These are phyloP conservation scores for Fabrea salina DNA, from an alignment of 169 alveolate species.

Conservation along the genomic window DNA sequence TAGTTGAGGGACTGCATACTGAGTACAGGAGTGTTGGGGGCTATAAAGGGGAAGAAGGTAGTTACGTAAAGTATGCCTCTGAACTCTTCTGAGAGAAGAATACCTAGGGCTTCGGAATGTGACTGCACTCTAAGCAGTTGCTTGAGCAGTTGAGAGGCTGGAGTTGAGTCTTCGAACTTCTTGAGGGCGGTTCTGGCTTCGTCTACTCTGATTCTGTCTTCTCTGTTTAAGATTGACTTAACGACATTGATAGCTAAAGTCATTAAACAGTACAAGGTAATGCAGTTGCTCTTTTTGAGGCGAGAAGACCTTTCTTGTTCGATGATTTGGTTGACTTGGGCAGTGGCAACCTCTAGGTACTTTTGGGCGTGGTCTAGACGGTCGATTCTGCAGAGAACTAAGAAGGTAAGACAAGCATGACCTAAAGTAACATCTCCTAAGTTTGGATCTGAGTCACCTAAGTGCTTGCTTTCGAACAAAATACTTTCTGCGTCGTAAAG, in stretches of 20 bases:
- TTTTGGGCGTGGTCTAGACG: neutral
- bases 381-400: neutral
- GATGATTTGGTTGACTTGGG: neutral
- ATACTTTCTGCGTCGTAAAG: constrained; percentile 30
- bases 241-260: neutral
- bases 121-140: neutral
- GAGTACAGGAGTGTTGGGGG: constrained; percentile 1
- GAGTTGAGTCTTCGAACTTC: neutral
- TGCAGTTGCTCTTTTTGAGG: neutral
- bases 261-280: neutral
- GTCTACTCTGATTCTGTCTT: neutral
- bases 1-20: neutral
- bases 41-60: constrained; percentile 24
- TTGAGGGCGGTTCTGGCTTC: neutral
- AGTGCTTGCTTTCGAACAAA: neutral
- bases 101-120: neutral
- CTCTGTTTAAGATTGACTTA: neutral
- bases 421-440: neutral
- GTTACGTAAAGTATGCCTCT: neutral
- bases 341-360: neutral
- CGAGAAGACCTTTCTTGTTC: neutral
- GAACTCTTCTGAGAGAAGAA: neutral
- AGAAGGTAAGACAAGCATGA: neutral
- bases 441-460: neutral
- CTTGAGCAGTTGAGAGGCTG: neutral